Evolutionary conservation across 106 monocot species (phyloP), one percentile per base, ranked within the genome.

Genomic region (Chionographis japonica): DNA sequence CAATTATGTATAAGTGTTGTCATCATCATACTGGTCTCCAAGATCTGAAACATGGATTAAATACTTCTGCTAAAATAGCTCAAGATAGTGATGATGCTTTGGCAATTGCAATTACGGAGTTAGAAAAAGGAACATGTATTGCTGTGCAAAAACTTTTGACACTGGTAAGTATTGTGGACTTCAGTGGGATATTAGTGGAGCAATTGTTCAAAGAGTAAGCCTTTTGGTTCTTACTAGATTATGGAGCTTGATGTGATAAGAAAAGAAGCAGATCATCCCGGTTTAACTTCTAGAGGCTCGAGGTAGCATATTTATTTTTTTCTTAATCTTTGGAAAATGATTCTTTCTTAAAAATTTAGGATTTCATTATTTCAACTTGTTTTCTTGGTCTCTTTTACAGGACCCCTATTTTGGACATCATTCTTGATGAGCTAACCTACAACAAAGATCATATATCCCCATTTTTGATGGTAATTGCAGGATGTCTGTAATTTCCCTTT

Each of bases 391-490:
- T 70, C 67, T 75, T 58, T 15, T 68, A 56, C 60, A 91, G 91
- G 72, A 52, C 18, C 62, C 80, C 89, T 66, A 67, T 84, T 55
- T 37, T 92, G 73, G 97, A 97, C 37, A 83, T 87, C 39, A 79
- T 97, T 68, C 35, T 97, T 57, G 97, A 97, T 80, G 92, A 82
- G 58, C 72, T 92, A 51, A 82, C 85, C 36, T 97, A 97, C 62
- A 77, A 83, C 65, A 85, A 74, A 76, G 82, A 84, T 70, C 50
- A 72, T 36, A 39, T 92, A 66, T 84, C 86, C 36, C 70, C 80
- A 70, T 89, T 97, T 87, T 74, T 97, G 27, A 58, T 67, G 75
- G 95, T 89, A 82, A 69, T 50, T 37, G 54, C 41, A 38, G 5
- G 56, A 17, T 10, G 2, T 2, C 40, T 37, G 37, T 14, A 20